These are phyloP conservation scores for Sutorius australiensis DNA, from an alignment of 768 basidiomycete species.

Conservation along the genomic window DNA sequence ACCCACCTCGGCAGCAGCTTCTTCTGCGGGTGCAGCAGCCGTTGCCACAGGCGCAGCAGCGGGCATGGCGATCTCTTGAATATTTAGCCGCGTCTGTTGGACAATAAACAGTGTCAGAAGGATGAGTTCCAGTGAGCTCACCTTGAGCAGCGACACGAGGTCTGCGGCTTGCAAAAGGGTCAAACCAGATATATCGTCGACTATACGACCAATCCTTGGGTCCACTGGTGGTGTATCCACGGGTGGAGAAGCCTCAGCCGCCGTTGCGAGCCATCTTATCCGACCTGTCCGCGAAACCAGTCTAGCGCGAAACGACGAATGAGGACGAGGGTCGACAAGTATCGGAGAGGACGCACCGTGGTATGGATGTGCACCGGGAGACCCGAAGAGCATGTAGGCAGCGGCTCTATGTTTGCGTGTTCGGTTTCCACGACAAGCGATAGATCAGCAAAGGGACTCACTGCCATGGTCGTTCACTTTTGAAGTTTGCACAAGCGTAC, in stretches of 20 bases:
- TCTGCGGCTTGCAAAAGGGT: conserved; percentile 94
- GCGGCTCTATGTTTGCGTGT: conserved; percentile 16
- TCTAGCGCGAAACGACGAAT: conserved; percentile 10
- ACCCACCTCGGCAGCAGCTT: conserved; percentile 60
- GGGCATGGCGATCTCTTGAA: conserved; percentile 95
- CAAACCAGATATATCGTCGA: conserved; percentile 87
- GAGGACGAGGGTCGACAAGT: background rate
- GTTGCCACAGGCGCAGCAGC: conserved; percentile 57
- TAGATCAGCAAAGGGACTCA: conserved; percentile 9
- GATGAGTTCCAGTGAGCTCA: conserved; percentile 27
- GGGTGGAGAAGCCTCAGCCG: conserved; percentile 41
- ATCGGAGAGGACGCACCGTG: too few relatives aligned
- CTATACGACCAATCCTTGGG: conserved; percentile 74
- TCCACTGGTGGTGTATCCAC: conserved; percentile 44
- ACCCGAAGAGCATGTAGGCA: conserved; percentile 15
- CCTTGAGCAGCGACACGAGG: conserved; percentile 89
- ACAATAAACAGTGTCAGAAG: background rate
- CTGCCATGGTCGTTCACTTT: conserved; percentile 24
- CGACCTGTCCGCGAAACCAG: conserved; percentile 29
- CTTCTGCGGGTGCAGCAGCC: conserved; percentile 53
- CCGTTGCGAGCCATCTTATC: conserved; percentile 56
- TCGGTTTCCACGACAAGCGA: background rate
- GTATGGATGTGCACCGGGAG: background rate
- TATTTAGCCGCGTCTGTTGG: conserved; percentile 81
- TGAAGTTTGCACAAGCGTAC: conserved; percentile 7